These are phyloP conservation scores for Parascedosporium putredinis DNA, from an alignment of 2,329 filamentous ascomycete genomes.

Conservation along the genomic window DNA sequence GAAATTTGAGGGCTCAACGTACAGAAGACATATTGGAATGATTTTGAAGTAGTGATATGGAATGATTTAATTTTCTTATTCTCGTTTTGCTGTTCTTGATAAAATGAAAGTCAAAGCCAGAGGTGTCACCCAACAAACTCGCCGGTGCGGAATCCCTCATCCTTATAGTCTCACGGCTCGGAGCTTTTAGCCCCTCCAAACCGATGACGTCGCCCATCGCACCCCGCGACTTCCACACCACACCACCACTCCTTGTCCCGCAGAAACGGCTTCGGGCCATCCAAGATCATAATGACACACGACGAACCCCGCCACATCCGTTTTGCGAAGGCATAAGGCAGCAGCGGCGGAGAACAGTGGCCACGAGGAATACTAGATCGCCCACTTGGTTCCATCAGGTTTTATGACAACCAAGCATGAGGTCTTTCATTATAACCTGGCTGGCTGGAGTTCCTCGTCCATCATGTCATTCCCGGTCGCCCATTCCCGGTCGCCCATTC, in stretches of 20 bases:
- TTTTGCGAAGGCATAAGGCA: too few species aligned
- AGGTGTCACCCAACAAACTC: too few species aligned
- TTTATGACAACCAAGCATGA: too few species aligned
- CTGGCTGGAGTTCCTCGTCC: too few species aligned
- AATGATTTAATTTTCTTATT: neutral
- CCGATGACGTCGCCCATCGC: slow-evolving; percentile 5
- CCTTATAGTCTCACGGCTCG: neutral
- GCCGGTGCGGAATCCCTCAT: neutral
- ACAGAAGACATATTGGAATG: neutral
- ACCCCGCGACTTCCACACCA: neutral
- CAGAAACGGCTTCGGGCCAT: neutral
- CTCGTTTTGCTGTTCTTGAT: neutral
- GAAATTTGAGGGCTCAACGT: neutral
- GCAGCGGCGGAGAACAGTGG: too few species aligned
- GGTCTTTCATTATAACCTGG: too few species aligned
- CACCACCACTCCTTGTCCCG: neutral
- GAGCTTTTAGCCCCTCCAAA: neutral
- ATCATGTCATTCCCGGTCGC: too few species aligned
- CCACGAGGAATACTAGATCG: too few species aligned
- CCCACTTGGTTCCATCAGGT: too few species aligned
- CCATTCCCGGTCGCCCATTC: too few species aligned
- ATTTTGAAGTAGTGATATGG: neutral
- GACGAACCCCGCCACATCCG: too few species aligned
- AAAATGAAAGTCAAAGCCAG: too few species aligned
- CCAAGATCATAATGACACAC: neutral